phyloP scores from a whole-genome alignment of 225 moss, liverwort and hornwort genomes.

The Pseudoscleropodium purum region DNA sequence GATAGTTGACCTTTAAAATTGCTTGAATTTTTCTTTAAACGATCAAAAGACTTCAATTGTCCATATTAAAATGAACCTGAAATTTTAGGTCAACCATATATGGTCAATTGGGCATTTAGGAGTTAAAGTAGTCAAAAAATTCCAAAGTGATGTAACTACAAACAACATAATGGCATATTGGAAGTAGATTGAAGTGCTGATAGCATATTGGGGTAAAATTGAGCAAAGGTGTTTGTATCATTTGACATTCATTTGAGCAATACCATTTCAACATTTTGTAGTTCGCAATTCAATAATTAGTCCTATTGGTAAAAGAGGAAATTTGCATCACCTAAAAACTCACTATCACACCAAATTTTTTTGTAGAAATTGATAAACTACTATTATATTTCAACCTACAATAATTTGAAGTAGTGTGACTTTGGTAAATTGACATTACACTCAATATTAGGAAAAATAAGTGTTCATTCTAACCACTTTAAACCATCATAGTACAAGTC shows the following conservation, averaged over 20 bases:
- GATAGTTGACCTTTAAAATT: too few species aligned
- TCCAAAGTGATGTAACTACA: not conserved
- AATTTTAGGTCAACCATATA: too few species aligned
- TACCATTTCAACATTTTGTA: not conserved
- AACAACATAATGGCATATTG: not conserved
- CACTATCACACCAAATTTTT: fast-evolving
- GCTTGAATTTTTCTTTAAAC: too few species aligned
- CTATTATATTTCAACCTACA: not conserved
- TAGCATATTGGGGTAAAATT: fast-evolving
- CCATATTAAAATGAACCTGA: too few species aligned
- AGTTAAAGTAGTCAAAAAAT: not conserved
- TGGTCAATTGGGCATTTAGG: too few species aligned
- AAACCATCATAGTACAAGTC: not conserved
- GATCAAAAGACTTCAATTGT: too few species aligned
- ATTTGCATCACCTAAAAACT: not conserved
- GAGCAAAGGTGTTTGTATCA: not conserved
- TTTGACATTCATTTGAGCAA: not conserved
- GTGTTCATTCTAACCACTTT: fast-evolving
- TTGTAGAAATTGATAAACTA: not conserved
- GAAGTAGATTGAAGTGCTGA: not conserved
- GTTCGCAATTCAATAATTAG: not conserved
- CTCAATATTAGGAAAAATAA: not conserved
- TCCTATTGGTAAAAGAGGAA: not conserved
- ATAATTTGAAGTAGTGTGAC: not conserved
- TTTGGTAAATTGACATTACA: not conserved